Evolutionary conservation across 495 filamentous ascomycete species (phyloP).

Genomic region (Aspergillus baeticus): DNA sequence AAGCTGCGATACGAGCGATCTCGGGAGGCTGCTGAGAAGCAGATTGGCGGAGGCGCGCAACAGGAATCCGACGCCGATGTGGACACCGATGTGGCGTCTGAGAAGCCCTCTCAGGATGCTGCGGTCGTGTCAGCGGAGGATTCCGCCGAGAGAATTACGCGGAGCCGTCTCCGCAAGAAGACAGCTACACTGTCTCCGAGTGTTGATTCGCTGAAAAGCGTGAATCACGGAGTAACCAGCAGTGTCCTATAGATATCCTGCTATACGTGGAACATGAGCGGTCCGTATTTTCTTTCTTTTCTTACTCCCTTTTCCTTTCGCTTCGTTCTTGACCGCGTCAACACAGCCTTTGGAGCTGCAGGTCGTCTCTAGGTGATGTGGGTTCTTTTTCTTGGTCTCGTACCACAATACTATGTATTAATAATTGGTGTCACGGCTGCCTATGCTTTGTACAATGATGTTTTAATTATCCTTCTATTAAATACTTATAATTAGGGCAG

Average conservation of each 20-base stretch:
- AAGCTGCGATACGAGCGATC: slow-evolving; percentile 46
- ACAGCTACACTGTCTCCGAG: slow-evolving; percentile 24
- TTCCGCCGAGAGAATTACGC: slow-evolving; percentile 23
- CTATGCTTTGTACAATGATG: slow-evolving; percentile 23
- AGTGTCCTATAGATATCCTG: slow-evolving; percentile 36
- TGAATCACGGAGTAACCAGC: slow-evolving; percentile 39
- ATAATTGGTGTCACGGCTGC: slow-evolving; percentile 19
- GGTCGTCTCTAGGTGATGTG: slow-evolving; percentile 31
- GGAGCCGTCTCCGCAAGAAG: slow-evolving; percentile 40
- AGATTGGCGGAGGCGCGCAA: slow-evolving; percentile 32
- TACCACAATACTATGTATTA: slow-evolving; percentile 23
- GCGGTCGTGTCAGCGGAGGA: slow-evolving; percentile 31
- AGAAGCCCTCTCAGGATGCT: slow-evolving; percentile 15
- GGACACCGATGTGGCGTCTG: slow-evolving; percentile 5
- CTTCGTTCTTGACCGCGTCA: slow-evolving; percentile 7
- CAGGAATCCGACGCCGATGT: slow-evolving; percentile 14
- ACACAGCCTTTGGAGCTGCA: slow-evolving; percentile 30
- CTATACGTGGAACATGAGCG: not conserved
- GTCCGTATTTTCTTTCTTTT: slow-evolving; percentile 8
- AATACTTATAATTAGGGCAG: slow-evolving; percentile 15
- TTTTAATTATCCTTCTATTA: slow-evolving; percentile 17
- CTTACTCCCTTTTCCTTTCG: slow-evolving; percentile 5
- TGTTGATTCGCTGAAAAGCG: slow-evolving; percentile 42
- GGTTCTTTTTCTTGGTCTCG: slow-evolving; percentile 22
- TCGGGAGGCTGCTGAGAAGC: slow-evolving; percentile 41